These are phyloP conservation scores for Rostrohypoxylon terebratum DNA, from an alignment of 495 filamentous ascomycete species.

Conservation along the genomic window DNA sequence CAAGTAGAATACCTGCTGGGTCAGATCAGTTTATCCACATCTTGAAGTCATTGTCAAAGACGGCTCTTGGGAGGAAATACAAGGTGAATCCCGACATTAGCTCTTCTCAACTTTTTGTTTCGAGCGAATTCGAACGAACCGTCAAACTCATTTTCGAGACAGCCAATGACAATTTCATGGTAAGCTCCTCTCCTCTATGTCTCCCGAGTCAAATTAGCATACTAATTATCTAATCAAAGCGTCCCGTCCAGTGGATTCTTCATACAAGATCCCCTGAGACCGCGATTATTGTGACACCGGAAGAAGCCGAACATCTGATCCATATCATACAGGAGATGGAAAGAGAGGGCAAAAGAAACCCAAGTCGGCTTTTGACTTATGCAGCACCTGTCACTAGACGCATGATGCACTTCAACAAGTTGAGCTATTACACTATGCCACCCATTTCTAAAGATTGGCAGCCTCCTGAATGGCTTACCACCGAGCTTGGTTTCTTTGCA, in stretches of 20 bases:
- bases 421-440: conserved; percentile 62
- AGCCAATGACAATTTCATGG: conserved; percentile 48
- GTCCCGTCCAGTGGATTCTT: conserved; percentile 54
- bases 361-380: conserved; percentile 59
- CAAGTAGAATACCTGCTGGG: conserved; percentile 44
- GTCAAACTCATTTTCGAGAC: conserved; percentile 41
- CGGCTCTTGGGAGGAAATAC: conserved; percentile 47
- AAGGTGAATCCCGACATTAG: conserved; percentile 26
- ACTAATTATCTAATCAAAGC: conserved; percentile 44
- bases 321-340: conserved; percentile 50
- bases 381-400: conserved; percentile 63
- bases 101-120: conserved; percentile 50
- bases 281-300: conserved; percentile 63
- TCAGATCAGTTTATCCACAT: conserved; percentile 36
- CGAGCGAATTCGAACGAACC: conserved; percentile 50
- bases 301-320: conserved; percentile 65
- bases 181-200: conserved; percentile 7
- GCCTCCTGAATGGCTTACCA: conserved; percentile 59
- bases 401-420: conserved; percentile 66
- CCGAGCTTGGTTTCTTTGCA: conserved; percentile 66
- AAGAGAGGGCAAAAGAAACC: background rate
- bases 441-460: conserved; percentile 52
- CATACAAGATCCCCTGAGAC: conserved; percentile 43
- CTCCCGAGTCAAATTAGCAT: background rate
- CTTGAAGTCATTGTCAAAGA: conserved; percentile 41